Base-by-base conservation (phyloP, 495 filamentous ascomycete species). In the Penicillium cataractarum region DNA sequence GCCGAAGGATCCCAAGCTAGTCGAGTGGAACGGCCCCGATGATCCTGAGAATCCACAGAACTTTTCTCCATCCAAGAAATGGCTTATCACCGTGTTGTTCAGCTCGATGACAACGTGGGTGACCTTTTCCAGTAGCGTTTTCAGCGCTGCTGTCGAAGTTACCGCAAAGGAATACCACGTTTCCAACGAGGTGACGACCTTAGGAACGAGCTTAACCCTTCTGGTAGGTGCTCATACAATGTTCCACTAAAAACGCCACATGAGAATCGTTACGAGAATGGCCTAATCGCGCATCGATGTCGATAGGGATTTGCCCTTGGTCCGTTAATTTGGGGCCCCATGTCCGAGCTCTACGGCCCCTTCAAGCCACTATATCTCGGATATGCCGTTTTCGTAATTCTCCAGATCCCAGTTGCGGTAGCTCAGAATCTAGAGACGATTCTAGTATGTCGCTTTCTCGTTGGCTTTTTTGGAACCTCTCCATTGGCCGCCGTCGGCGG, bases 321-420 rank as follows among this genome's bases (percentile, higher is more conserved):
- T 19, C 84, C 83, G 0, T 60, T 81, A 0, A 54, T 85, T 9
- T 87, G 77, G 61, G 83, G 80, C 1, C 92, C 92, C 0, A 69
- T 92, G 6, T 92, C 89, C 17, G 92, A 96, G 68, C 73, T 94
- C n/a, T 86, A 84, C 64, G 92, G 92, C 21, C 84, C 91, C 42
- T 81, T 80, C 52, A 53, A 55, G 26, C 85, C 85, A 15, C 63
- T 88, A 2, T 79, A 84, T 61, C 53, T 78, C n/a, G 83, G 83
- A 19, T 76, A 81, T 60, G 55, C 76, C 39, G 37, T 76, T 53
- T 86, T 87, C 60, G 71, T 73, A 13, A 78, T 86, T 62, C 87
- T 87, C 65, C 76, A 84, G 51, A 80, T 88, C 22, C 81, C 82
- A 12, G 77, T 83, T 17, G 85, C 81, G 4, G 76, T 87, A 13